Evolutionary conservation across 2,329 filamentous ascomycete genomes (phyloP).

Genomic region (Calonectria pseudoreteaudii): DNA sequence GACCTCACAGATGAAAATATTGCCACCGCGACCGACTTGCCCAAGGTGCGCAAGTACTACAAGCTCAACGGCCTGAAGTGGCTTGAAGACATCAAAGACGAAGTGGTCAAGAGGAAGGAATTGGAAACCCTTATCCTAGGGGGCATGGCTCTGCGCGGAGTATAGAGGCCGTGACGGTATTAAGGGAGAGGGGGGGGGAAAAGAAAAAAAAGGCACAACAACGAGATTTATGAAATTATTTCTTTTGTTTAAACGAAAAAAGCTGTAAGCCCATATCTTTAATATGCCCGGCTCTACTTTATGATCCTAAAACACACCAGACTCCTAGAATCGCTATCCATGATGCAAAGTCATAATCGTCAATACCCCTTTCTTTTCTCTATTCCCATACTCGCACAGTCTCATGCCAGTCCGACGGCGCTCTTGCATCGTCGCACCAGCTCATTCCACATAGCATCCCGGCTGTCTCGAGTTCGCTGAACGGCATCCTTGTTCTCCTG

Average conservation of each 20-base stretch:
- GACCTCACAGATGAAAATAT: constrained; percentile 75
- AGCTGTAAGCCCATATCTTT: constrained; percentile 45
- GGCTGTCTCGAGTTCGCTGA: constrained; percentile 69
- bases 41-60: constrained; percentile 85
- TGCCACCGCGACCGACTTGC: constrained; percentile 69
- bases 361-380: constrained; percentile 28
- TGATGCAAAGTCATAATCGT: constrained; percentile 40
- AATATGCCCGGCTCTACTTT: constrained; percentile 40
- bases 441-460: constrained; percentile 73
- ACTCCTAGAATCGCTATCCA: constrained; percentile 45
- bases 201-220: background rate
- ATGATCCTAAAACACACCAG: constrained; percentile 39
- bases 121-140: constrained; percentile 79
- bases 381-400: constrained; percentile 16
- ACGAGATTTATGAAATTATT: constrained; percentile 1
- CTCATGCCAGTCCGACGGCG: constrained; percentile 51
- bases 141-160: constrained; percentile 73
- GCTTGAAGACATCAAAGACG: constrained; percentile 59
- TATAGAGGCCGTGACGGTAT: constrained; percentile 36
- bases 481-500: constrained; percentile 82
- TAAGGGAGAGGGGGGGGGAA: background rate
- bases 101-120: constrained; percentile 60
- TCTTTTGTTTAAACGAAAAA: constrained; percentile 23
- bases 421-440: constrained; percentile 66
- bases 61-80: constrained; percentile 77